Conservation (phyloP, 73 alveolate species). For the Durusdinium trenchii region DNA sequence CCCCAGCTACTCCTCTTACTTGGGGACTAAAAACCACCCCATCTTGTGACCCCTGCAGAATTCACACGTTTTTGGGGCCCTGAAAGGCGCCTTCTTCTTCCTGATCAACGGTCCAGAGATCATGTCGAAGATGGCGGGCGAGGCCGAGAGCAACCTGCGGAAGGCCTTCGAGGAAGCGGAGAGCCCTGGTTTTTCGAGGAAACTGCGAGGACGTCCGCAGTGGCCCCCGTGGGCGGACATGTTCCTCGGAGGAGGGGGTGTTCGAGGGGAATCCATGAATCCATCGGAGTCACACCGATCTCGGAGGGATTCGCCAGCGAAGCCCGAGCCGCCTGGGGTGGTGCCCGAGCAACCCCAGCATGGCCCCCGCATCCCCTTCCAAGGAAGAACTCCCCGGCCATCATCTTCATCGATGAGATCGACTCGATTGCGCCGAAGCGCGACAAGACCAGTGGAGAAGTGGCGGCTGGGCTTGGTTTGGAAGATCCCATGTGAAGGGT, state of each 20-base stretch:
- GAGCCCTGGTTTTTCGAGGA: too few species aligned
- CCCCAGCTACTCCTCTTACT: too few species aligned
- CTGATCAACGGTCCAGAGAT: conserved; percentile 98
- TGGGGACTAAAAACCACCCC: too few species aligned
- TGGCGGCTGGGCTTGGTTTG: conserved; percentile 97
- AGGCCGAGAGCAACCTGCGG: conserved; percentile 99
- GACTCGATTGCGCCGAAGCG: conserved; percentile 99
- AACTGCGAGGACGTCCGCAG: too few species aligned
- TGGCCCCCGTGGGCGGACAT: too few species aligned
- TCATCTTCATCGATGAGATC: conserved; percentile 99
- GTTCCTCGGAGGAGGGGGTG: too few species aligned
- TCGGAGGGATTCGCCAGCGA: too few species aligned
- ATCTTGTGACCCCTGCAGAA: conserved; percentile 98
- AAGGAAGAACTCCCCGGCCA: conserved; percentile 98
- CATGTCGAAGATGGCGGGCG: conserved; percentile 99
- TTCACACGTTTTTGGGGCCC: conserved; percentile 97
- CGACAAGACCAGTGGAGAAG: conserved; percentile 98
- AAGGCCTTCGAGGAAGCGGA: conserved; percentile 99
- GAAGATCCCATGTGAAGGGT: conserved; percentile 97
- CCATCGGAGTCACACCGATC: too few species aligned
- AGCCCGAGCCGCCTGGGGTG: neutral
- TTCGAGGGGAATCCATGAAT: too few species aligned
- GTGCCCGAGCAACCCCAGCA: neutral
- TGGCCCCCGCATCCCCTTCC: neutral
- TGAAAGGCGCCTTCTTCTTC: conserved; percentile 98